These are phyloP conservation scores for Apiospora malaysiana DNA, from an alignment of 2,329 filamentous ascomycete genomes.

Conservation along the genomic window DNA sequence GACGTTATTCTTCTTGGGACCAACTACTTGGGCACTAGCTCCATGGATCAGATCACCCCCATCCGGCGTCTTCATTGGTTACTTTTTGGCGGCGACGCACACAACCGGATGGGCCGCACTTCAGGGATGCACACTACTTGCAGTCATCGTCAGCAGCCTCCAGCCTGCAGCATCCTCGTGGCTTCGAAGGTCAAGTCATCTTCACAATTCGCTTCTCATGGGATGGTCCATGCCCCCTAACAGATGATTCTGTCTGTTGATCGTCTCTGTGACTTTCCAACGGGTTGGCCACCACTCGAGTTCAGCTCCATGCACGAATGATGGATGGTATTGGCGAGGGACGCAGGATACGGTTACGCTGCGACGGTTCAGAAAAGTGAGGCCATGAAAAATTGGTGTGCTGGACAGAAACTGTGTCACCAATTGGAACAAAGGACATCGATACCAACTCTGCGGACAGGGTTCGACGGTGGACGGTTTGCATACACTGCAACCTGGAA, in stretches of 20 bases:
- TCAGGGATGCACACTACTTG: slow-evolving; percentile 10
- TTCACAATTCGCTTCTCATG: neutral
- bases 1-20: neutral
- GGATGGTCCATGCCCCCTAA: neutral
- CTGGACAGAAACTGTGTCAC: neutral
- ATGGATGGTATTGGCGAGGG: neutral
- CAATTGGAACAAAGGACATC: neutral
- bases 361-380: neutral
- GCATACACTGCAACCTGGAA: neutral
- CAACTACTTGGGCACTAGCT: slow-evolving; percentile 17
- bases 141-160: neutral
- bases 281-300: neutral
- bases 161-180: neutral
- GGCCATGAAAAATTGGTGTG: neutral
- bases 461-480: neutral
- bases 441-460: neutral
- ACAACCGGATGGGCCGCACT: slow-evolving; percentile 6
- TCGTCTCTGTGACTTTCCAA: neutral
- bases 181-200: neutral
- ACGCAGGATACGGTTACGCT: neutral
- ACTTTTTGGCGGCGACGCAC: slow-evolving; percentile 5
- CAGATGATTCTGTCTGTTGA: neutral
- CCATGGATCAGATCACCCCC: slow-evolving; percentile 10
- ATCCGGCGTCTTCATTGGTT: slow-evolving; percentile 2
- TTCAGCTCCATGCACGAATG: neutral